Evolutionary conservation across 208 protist genomes (phyloP).

Genomic region (Leishmania aethiopica): DNA sequence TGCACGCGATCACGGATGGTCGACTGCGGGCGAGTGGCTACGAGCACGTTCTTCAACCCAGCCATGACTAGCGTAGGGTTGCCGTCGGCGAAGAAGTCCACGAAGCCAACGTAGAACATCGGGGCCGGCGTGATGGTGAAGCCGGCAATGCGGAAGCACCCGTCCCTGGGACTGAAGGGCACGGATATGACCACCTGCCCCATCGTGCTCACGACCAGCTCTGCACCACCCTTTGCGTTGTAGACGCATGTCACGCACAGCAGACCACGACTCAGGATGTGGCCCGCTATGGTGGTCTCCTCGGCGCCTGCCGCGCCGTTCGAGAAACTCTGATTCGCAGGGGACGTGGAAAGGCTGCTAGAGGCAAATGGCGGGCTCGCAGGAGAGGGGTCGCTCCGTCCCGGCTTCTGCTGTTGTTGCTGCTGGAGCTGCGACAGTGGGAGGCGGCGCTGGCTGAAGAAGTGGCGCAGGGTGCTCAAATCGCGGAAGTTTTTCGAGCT

Average conservation of each 20-base stretch:
- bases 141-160: conserved; percentile 62
- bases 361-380: conserved; percentile 8
- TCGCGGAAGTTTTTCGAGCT: conserved; percentile 61
- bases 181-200: conserved; percentile 74
- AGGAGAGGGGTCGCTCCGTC: conserved; percentile 4
- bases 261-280: conserved; percentile 77
- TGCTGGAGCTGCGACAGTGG: conserved; percentile 5
- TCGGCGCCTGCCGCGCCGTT: conserved; percentile 7
- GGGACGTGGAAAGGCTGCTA: conserved; percentile 29
- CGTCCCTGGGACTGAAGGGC: conserved; percentile 45
- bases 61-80: conserved; percentile 70
- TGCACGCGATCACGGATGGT: conserved; percentile 41
- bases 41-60: conserved; percentile 67
- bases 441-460: conserved; percentile 31
- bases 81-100: conserved; percentile 75
- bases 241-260: conserved; percentile 43
- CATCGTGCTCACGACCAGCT: conserved; percentile 83
- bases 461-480: conserved; percentile 47
- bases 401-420: background rate
- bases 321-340: conserved; percentile 22
- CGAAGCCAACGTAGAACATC: conserved; percentile 79
- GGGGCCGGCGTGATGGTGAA: conserved; percentile 64
- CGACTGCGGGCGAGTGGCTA: conserved; percentile 47
- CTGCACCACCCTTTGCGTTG: conserved; percentile 22
- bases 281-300: conserved; percentile 36